Conservation (phyloP, 1,139 yeast species). For the Magnusiomyces tetraspermus region DNA sequence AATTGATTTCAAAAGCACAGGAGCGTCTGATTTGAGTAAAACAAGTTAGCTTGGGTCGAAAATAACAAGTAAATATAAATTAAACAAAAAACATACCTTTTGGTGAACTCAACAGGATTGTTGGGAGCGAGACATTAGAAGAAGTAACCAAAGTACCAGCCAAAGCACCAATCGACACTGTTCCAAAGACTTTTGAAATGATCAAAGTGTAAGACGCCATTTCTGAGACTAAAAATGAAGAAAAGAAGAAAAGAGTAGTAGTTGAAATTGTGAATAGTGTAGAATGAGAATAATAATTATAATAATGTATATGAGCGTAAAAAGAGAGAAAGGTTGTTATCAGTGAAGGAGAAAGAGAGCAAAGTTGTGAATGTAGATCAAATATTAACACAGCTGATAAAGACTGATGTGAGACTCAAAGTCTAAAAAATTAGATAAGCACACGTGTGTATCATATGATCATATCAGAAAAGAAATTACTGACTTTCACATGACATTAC, state of each 20-base stretch:
- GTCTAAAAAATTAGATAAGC: no score
- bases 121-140: slow-evolving; percentile 20
- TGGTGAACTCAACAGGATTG: slow-evolving; percentile 13
- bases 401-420: neutral
- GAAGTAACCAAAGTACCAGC: slow-evolving; percentile 24
- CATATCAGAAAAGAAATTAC: neutral
- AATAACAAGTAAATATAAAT: neutral
- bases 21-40: slow-evolving; percentile 4
- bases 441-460: neutral
- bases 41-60: slow-evolving; percentile 2
- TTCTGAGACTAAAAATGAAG: neutral
- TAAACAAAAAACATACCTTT: neutral
- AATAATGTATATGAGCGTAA: no score
- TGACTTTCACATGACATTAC: neutral
- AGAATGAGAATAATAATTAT: no score
- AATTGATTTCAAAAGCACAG: slow-evolving; percentile 5
- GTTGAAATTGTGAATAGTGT: neutral
- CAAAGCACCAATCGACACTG: slow-evolving; percentile 25
- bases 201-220: slow-evolving; percentile 21
- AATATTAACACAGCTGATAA: neutral
- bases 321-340: neutral
- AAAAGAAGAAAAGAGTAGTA: neutral
- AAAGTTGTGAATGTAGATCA: neutral
- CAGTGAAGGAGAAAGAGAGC: neutral
- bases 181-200: slow-evolving; percentile 25